phyloP scores from a whole-genome alignment of 2,329 filamentous ascomycete genomes.

The Sclerotinia trifoliorum region DNA sequence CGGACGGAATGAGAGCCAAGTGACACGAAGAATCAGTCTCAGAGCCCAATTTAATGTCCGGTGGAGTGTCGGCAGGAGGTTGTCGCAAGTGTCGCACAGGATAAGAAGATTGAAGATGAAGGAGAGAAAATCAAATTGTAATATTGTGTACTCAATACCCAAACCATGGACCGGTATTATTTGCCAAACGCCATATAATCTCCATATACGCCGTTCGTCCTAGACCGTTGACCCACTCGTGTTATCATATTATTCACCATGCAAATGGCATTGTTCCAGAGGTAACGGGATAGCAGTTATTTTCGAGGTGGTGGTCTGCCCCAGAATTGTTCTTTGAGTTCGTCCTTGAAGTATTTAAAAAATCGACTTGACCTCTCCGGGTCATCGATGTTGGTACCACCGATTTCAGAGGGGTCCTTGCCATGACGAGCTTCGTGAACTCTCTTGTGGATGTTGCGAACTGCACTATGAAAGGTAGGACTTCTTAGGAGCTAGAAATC shows the following conservation, averaged over 20 bases:
- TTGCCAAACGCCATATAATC: slow-evolving; percentile 1
- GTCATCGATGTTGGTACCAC: slow-evolving; percentile 49
- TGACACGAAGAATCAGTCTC: slow-evolving; percentile 42
- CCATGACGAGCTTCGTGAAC: slow-evolving; percentile 45
- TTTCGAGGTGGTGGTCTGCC: slow-evolving; percentile 30
- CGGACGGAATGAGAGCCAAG: slow-evolving; percentile 48
- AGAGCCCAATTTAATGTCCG: slow-evolving; percentile 45
- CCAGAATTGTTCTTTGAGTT: slow-evolving; percentile 49
- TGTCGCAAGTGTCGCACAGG: too few relatives aligned
- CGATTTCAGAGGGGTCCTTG: slow-evolving; percentile 49
- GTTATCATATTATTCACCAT: background rate
- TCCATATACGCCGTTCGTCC: background rate
- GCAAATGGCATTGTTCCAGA: background rate
- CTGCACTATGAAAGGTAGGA: slow-evolving; percentile 53
- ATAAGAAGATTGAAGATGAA: background rate
- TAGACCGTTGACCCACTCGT: background rate
- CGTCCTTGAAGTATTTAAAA: slow-evolving; percentile 52
- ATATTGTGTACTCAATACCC: background rate
- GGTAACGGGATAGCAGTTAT: slow-evolving; percentile 24
- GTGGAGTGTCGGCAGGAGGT: slow-evolving; percentile 13
- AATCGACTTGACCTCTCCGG: slow-evolving; percentile 39
- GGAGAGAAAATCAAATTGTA: background rate
- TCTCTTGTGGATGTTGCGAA: slow-evolving; percentile 49
- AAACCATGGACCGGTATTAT: background rate
- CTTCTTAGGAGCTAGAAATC: slow-evolving; percentile 50